Evolutionary conservation across 768 basidiomycete genomes (phyloP), one percentile per base, ranked within the genome.

Genomic region (Lentinula sp.): DNA sequence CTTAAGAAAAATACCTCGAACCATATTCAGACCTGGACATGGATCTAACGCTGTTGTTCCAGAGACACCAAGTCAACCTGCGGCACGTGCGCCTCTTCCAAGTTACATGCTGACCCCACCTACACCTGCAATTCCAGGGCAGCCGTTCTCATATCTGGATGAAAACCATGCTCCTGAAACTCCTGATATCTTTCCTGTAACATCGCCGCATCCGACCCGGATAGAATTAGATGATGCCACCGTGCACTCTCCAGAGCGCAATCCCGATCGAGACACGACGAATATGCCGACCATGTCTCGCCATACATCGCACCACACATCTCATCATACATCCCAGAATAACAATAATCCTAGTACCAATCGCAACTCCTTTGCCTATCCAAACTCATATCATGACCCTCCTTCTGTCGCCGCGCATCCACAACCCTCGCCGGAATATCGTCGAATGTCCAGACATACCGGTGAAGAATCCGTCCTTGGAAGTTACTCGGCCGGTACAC

Each of bases 331-430:
- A 48, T 48, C 53, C 37, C 55, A 56, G 36, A 18, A 55, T 41
- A 39, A 55, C 39, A 41, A 42, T 39, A 56, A 56, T 43, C 37
- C 55, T 43, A 56, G 55, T 39, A 56, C 55, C 53, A 55, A 55
- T 41, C 53, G 36, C 36, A 55, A 55, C 41, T 56, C 55, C 7
- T 43, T 23, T 33, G 55, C 39, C 3, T 56, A 56, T 32, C 55
- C 55, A 16, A 56, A 33, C 23, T 56, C 55, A 28, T 56, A 56
- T 39, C 55, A 33, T 37, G 36, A 56, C 9, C 55, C 41, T 23
- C 37, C 55, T 9, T 56, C 55, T 13, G 36, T 56, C 41, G 55
- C 37, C 16, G 55, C 55, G 2, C 41, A 56, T 45, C 55, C 55
- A 9, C 55, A 56, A 12, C 55, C 55, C 6, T 56, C 55, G 37